Conservation (phyloP, 257 asterid species). For the Solanum piurae region DNA sequence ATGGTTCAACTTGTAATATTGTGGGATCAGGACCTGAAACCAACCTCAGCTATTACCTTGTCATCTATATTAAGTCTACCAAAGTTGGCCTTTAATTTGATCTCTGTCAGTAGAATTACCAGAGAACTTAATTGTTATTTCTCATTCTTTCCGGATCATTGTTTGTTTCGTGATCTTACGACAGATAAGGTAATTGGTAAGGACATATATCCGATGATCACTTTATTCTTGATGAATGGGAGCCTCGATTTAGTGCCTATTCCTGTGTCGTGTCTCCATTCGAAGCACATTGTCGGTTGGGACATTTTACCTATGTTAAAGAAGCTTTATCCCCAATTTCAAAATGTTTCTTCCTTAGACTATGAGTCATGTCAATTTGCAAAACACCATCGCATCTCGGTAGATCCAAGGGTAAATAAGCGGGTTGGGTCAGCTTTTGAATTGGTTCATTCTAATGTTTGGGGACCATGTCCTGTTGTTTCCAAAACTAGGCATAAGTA, state of each 20-base stretch:
- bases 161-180: neutral
- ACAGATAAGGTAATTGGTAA: neutral
- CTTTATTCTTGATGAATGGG: neutral
- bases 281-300: neutral
- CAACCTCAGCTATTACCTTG: neutral
- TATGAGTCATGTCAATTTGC: neutral
- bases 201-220: neutral
- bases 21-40: neutral
- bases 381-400: neutral
- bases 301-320: neutral
- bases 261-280: neutral
- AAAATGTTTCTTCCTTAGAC: neutral
- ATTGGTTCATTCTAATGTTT: no score
- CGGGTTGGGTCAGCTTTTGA: neutral
- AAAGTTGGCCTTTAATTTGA: neutral
- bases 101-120: neutral
- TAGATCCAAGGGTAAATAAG: neutral
- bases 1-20: neutral
- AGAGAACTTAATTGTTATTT: neutral
- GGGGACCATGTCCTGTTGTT: neutral
- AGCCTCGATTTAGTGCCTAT: neutral
- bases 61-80: neutral
- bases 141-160: neutral
- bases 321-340: neutral
- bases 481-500: neutral